A percentile compares a stretch with the other conserved stretches of the same genome.
phyloP scores from a whole-genome alignment of 768 basidiomycete genomes.

The Arthromyces matolae region DNA sequence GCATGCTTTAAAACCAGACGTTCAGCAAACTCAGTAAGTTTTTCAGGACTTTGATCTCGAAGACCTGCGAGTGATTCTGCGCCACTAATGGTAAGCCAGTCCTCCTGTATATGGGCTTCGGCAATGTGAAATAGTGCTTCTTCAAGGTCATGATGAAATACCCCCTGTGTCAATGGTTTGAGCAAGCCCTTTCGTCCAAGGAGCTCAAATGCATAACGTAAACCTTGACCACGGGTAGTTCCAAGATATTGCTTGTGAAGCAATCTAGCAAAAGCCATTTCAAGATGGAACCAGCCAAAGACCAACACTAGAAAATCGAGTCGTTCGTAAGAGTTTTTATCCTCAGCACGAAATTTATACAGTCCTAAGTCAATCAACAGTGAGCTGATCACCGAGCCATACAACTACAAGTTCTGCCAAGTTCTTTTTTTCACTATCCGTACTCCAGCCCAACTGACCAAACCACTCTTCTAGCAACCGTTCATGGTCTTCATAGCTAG shows the following conservation, averaged over 20 bases:
- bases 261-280: too few species aligned
- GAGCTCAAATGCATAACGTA: conserved; percentile 29
- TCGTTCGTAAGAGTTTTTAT: conserved; percentile 29
- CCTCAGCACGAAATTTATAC: conserved; percentile 30
- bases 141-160: conserved; percentile 32
- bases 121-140: conserved; percentile 34
- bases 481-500: conserved; percentile 35
- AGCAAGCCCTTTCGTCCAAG: conserved; percentile 28
- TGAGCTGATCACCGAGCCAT: conserved; percentile 38
- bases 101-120: conserved; percentile 33
- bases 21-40: conserved; percentile 25
- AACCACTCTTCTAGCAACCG: conserved; percentile 30
- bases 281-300: too few species aligned
- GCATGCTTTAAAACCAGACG: conserved; percentile 24
- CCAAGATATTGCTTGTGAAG: conserved; percentile 40
- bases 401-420: conserved; percentile 24
- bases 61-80: conserved; percentile 26
- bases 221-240: conserved; percentile 22
- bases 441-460: conserved; percentile 22
- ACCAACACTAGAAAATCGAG: too few species aligned
- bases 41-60: conserved; percentile 18
- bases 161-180: conserved; percentile 22
- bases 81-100: conserved; percentile 25
- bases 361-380: conserved; percentile 32
- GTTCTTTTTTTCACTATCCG: conserved; percentile 18